Evolutionary conservation across 805 yeast genomes (phyloP), one percentile per base, ranked within the genome.

Genomic region (Kazachstania viticola): DNA sequence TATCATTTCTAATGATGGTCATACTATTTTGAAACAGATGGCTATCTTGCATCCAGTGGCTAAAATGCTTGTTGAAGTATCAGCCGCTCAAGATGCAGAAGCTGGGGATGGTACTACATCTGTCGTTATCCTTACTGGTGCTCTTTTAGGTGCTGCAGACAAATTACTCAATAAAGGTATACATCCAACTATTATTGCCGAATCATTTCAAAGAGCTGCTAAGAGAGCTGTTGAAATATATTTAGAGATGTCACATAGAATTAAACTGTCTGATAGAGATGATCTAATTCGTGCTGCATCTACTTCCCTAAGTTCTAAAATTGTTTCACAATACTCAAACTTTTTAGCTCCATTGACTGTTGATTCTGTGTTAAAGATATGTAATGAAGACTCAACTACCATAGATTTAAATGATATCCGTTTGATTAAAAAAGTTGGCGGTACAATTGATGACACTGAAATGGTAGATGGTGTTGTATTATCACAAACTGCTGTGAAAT

Each of bases 31-130:
- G 46, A 77, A 82, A 49, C 96, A 91, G 58, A 91, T 91, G 97
- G 97, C 98, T 2, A 94, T 91, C 31, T 69, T 91, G 54, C 98
- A 91, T 56, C 99, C 99, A 2, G 99, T 95, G 2, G 98, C 98
- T 1, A 79, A 85, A 51, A 91, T 91, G 97, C 65, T 75, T n/a
- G 98, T 91, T 28, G 97, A 91, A 54, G 82, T 91, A 17, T 79
- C 94, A 37, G 95, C 87, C 26, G 97, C 98, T 1, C 99, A 91
- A 61, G 99, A 91, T 49, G 80, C 87, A 24, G 99, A 87, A 59
- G 98, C 97, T n/a, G 99, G 99, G 34, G 99, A 91, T 56, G 99
- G 99, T 42, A 91, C 99, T 21, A 91, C 99, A 0, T 79, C 95
- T 2, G 98, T 91, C 21, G 98, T 93, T 18, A 88, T 91, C 34